These are phyloP conservation scores for Hypocreales sp. DNA, from an alignment of 2,329 filamentous ascomycete genomes.

Conservation along the genomic window DNA sequence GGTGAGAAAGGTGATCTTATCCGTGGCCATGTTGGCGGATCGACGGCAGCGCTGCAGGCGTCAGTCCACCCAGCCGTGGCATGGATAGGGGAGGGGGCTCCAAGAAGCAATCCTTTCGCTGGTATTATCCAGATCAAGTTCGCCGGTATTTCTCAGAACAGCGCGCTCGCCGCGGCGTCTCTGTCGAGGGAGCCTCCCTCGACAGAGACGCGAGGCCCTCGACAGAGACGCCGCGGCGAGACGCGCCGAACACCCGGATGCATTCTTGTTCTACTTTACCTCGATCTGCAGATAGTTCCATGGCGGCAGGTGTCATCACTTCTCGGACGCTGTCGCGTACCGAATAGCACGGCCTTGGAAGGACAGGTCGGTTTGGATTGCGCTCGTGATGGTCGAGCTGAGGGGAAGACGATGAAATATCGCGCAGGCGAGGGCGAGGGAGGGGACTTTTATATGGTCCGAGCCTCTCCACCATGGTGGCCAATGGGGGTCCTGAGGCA, in stretches of 20 bases:
- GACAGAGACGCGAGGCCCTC: no score
- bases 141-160: constrained; percentile 63
- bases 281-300: constrained; percentile 22
- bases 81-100: constrained; percentile 15
- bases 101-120: constrained; percentile 78
- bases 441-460: no score
- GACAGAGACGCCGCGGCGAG: not conserved
- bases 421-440: no score
- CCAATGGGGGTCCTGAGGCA: no score
- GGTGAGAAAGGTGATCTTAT: constrained; percentile 74
- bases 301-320: constrained; percentile 14
- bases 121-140: constrained; percentile 83
- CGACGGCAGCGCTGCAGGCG: constrained; percentile 25
- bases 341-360: no score
- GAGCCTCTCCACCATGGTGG: no score
- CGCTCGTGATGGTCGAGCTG: no score
- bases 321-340: constrained; percentile 8
- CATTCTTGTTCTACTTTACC: constrained; percentile 29
- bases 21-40: constrained; percentile 53
- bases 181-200: no score
- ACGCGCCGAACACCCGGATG: constrained; percentile 27
- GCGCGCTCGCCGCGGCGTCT: constrained; percentile 9
- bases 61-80: constrained; percentile 23
- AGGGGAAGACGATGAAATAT: no score
- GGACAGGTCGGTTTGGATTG: no score